phyloP scores from a whole-genome alignment of 305 asterid species.

The Lippia alba region DNA sequence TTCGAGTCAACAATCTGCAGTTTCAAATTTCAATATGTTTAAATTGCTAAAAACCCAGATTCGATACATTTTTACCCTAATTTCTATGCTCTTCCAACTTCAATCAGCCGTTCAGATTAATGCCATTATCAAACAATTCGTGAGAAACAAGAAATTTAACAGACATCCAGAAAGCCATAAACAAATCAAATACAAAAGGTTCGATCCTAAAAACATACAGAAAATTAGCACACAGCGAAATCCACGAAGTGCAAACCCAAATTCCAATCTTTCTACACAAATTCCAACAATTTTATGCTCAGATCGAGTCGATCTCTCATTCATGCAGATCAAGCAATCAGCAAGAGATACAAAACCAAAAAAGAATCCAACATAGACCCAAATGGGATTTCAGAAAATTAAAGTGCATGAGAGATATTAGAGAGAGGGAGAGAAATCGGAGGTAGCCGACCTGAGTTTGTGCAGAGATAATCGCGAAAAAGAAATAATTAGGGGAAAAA shows the following conservation, averaged over 20 bases:
- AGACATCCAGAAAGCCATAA: neutral
- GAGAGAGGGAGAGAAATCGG: conserved; percentile 7
- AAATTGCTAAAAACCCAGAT: conserved; percentile 27
- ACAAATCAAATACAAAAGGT: conserved; percentile 16
- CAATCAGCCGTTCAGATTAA: conserved; percentile 26
- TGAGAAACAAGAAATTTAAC: conserved; percentile 1
- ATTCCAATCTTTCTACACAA: conserved; percentile 18
- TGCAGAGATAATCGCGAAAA: conserved; percentile 28
- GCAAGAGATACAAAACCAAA: neutral
- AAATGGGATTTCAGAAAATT: neutral
- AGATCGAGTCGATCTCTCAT: conserved; percentile 31
- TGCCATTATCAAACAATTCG: conserved; percentile 5
- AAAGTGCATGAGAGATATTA: conserved; percentile 2
- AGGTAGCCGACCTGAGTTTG: conserved; percentile 37
- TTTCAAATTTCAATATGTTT: conserved; percentile 7
- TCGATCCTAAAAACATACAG: conserved; percentile 1
- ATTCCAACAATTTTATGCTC: conserved; percentile 22
- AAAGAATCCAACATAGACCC: neutral
- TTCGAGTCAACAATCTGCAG: conserved; percentile 16
- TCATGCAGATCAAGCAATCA: conserved; percentile 43
- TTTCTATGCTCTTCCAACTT: conserved; percentile 19
- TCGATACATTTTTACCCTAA: conserved; percentile 25
- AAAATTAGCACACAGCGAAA: neutral
- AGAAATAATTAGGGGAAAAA: neutral
- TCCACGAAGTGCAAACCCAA: conserved; percentile 11